These are phyloP conservation scores for Kandelia obovata DNA, from an alignment of 345 rosid species.

Conservation along the genomic window DNA sequence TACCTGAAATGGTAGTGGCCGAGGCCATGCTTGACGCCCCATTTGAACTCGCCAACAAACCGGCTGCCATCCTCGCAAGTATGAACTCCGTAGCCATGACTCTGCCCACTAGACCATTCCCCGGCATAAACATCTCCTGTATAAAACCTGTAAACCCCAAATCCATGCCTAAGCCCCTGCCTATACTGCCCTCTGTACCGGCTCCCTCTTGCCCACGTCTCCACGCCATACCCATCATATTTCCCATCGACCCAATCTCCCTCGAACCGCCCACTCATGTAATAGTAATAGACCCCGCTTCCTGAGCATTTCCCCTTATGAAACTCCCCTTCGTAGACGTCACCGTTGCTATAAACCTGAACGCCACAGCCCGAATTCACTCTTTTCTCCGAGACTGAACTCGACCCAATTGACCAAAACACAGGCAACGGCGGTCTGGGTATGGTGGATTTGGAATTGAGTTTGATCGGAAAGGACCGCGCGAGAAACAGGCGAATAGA, in stretches of 20 bases:
- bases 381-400: slow-evolving; percentile 57
- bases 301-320: slow-evolving; percentile 88
- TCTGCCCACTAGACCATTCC: slow-evolving; percentile 95
- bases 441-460: slow-evolving; percentile 27
- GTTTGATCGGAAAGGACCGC: slow-evolving; percentile 74
- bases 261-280: slow-evolving; percentile 85
- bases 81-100: slow-evolving; percentile 94
- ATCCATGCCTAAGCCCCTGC: slow-evolving; percentile 87
- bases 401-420: slow-evolving; percentile 90
- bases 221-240: slow-evolving; percentile 88
- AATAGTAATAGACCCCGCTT: slow-evolving; percentile 81
- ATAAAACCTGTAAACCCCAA: slow-evolving; percentile 81
- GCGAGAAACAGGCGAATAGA: slow-evolving; percentile 71
- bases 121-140: slow-evolving; percentile 95
- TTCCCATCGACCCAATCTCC: slow-evolving; percentile 96
- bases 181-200: slow-evolving; percentile 82
- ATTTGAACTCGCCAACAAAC: slow-evolving; percentile 87
- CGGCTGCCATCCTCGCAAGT: slow-evolving; percentile 95
- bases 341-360: slow-evolving; percentile 81
- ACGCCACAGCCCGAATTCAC: slow-evolving; percentile 82
- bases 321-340: slow-evolving; percentile 88
- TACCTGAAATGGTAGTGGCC: slow-evolving; percentile 98
- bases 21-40: slow-evolving; percentile 97
- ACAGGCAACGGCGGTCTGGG: slow-evolving; percentile 58
- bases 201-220: slow-evolving; percentile 97